Base-by-base conservation (phyloP, 148 eudicot genomes). In the Selenicereus undatus region DNA sequence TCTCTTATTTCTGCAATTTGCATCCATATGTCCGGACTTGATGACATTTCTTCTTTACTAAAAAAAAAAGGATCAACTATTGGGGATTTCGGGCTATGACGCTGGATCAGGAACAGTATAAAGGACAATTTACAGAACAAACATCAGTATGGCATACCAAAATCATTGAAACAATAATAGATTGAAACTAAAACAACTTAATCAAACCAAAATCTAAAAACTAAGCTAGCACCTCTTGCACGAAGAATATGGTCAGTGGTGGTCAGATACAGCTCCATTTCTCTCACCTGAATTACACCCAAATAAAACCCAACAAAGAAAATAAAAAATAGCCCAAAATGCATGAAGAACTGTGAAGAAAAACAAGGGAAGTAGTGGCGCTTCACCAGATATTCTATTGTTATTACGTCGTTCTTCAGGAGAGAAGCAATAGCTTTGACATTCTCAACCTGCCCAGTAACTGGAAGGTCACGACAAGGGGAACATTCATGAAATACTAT, bases 191-290 rank as follows among this genome's bases (percentile, higher is more conserved):
- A 48, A 77, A 75, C 9, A 36, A 81, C 42, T 36, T 26, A 81
- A 20, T 87, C 22, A 36, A 52, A n/a, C 43, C 14, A 12, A 30
- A 39, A 39, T 39, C 52, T 48, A 21, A 36, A 76, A 43, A 76
- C 24, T 9, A 60, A 42, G 14, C 8, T 8, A 80, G 22, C 76
- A 96, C 99, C 98, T 93, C 99, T 92, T n/a, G 95, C 90, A 74
- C 98, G 99, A 82, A 93, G 85, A 36, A 90, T 82, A 86, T 81
- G 88, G 83, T 93, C 98, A 14, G 97, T 90, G 48, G 95, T 88
- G 43, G 98, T 96, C 86, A 96, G 81, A 84, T 96, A 93, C 90
- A 93, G 58, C 81, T 87, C 95, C 97, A 96, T 91, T 82, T 92
- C 99, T 84, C 87, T 89, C 82, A 96, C 98, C 99, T 96, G 75